Evolutionary conservation across 1,139 yeast species (phyloP), one percentile per base, ranked within the genome.

Genomic region (Zygosaccharomyces pseudobailii): DNA sequence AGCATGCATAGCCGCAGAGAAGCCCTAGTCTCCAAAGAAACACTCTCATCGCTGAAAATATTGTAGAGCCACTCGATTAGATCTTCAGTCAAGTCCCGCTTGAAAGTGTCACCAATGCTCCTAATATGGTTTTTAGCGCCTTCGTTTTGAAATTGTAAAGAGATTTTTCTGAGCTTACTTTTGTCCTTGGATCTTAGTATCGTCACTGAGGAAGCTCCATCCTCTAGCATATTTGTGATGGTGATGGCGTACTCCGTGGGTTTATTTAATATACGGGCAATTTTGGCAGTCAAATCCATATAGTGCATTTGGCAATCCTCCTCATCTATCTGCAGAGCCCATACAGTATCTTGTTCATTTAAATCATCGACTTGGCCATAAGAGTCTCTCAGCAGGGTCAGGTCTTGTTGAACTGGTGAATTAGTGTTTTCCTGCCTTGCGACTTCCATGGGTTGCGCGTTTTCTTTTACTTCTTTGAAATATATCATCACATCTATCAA

Each of bases 401-500:
- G 27, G 6, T 35, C 31, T 23, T 31, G 33, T 13, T 34, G 40
- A 13, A 28, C 23, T n/a, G 19, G 4, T n/a, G 6, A 13, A 5
- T 33, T 35, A 10, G 44, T 49, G n/a, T n/a, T 41, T 24, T 40
- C 42, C 21, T 40, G 39, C 46, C 42, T 47, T 21, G 13, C 30
- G 20, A 33, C 36, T 33, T 31, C 50, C 19, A 40, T 43, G 10
- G 45, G 40, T 19, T 36, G 35, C 27, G 42, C 43, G 10, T 34
- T 40, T 10, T 47, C 51, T 51, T 57, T 46, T 41, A 45, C 44
- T 50, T 58, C 52, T 48, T 56, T 55, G 30, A 53, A 36, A 50
- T 47, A 42, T 47, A 53, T 38, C 23, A 86, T 75, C 1, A 87
- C 84, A 61, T 90, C 96, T 33, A 90, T 76, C 7, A 85, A 73